Percentiles rank a stretch among this genome's conserved stretches.
These are phyloP conservation scores for Hypoxylon sp. DNA, from an alignment of 2,329 filamentous ascomycete genomes.

Conservation along the genomic window DNA sequence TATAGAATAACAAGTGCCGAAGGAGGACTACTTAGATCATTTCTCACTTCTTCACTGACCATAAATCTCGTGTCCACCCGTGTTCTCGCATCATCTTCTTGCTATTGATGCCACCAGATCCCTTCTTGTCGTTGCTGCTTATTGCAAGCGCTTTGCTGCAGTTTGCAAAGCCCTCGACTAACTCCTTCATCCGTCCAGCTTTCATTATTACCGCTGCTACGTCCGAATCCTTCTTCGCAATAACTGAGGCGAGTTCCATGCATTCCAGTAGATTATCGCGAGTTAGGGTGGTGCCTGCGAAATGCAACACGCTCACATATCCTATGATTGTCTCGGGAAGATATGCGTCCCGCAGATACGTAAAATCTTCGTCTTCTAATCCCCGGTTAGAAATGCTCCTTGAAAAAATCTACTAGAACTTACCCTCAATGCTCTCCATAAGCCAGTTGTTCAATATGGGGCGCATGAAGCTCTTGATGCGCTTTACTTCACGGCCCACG, in stretches of 20 bases:
- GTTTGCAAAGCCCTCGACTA: slow-evolving; percentile 81
- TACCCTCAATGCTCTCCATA: slow-evolving; percentile 68
- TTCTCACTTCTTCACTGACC: slow-evolving; percentile 66
- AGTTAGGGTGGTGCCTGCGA: slow-evolving; percentile 79
- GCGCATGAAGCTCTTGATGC: slow-evolving; percentile 69
- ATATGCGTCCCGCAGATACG: slow-evolving; percentile 79
- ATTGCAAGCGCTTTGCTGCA: slow-evolving; percentile 80
- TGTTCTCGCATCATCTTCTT: slow-evolving; percentile 73
- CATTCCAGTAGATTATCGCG: slow-evolving; percentile 84
- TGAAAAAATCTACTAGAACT: slow-evolving; percentile 43
- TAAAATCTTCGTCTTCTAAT: slow-evolving; percentile 72
- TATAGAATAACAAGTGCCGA: slow-evolving; percentile 13
- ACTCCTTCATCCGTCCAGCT: slow-evolving; percentile 78
- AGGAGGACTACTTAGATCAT: slow-evolving; percentile 1
- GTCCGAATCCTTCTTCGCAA: slow-evolving; percentile 80
- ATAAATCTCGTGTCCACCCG: slow-evolving; percentile 75
- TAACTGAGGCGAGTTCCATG: slow-evolving; percentile 85
- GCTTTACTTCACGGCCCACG: slow-evolving; percentile 68
- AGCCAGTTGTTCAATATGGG: slow-evolving; percentile 78
- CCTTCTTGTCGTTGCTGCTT: slow-evolving; percentile 68
- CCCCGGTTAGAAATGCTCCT: slow-evolving; percentile 26
- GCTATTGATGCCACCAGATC: slow-evolving; percentile 66
- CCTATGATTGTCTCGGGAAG: slow-evolving; percentile 88
- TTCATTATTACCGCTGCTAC: slow-evolving; percentile 75
- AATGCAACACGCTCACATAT: slow-evolving; percentile 85